Evolutionary conservation across 2,329 filamentous ascomycete genomes (phyloP).

Genomic region (Aspergillus jensenii): DNA sequence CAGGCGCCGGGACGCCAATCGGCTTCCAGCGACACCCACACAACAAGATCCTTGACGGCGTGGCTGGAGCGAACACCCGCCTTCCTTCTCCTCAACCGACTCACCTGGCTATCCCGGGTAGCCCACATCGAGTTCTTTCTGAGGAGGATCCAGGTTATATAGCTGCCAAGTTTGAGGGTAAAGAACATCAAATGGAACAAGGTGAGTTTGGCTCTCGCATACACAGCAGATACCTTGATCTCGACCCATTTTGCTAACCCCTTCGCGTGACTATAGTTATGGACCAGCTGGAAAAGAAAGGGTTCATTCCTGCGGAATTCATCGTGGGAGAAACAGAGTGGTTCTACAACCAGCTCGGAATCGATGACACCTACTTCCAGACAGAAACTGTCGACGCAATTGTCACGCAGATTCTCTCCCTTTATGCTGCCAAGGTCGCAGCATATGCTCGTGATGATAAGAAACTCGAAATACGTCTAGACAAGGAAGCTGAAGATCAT

Average conservation of each 20-base stretch:
- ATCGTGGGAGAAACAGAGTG: slow-evolving; percentile 84
- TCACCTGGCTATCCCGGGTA: slow-evolving; percentile 71
- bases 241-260: background rate
- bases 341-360: slow-evolving; percentile 98
- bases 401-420: slow-evolving; percentile 88
- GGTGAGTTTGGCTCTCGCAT: slow-evolving; percentile 51
- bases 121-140: slow-evolving; percentile 69
- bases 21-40: slow-evolving; percentile 44
- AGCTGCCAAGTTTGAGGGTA: slow-evolving; percentile 90
- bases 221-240: background rate
- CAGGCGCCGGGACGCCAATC: slow-evolving; percentile 41
- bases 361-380: slow-evolving; percentile 98
- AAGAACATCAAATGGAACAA: slow-evolving; percentile 83
- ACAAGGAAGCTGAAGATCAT: slow-evolving; percentile 92
- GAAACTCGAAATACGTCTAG: slow-evolving; percentile 87
- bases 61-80: slow-evolving; percentile 55
- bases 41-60: slow-evolving; percentile 60
- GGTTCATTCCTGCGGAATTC: slow-evolving; percentile 82
- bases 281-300: slow-evolving; percentile 72
- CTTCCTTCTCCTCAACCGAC: slow-evolving; percentile 85
- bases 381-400: slow-evolving; percentile 85
- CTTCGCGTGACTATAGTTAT: slow-evolving; percentile 60
- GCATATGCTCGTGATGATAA: slow-evolving; percentile 92
- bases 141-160: slow-evolving; percentile 93
- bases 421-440: slow-evolving; percentile 95